Percentiles rank a stretch among this genome's conserved stretches.
Conservation (phyloP, 2,329 filamentous ascomycete species). For the Sporothrix euskadiensis region DNA sequence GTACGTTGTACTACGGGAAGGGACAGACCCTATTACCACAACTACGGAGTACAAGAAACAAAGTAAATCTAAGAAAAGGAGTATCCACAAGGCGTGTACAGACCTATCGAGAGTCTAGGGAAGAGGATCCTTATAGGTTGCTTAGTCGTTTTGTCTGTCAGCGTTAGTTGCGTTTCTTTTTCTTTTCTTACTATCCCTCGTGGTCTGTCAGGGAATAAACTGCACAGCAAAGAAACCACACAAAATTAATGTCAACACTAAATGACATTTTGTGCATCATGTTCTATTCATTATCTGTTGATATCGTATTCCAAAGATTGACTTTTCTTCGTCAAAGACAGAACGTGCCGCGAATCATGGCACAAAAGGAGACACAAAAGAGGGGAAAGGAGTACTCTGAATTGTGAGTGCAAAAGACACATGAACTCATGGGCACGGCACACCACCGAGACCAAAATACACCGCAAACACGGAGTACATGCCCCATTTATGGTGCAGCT, state of each 20-base stretch:
- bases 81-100: conserved; percentile 2
- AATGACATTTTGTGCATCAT: not conserved
- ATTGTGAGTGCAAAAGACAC: not conserved
- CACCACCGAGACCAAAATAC: not conserved
- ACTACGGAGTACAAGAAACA: too few relatives aligned
- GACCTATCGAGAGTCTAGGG: conserved; percentile 2
- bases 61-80: too few relatives aligned
- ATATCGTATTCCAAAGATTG: not conserved
- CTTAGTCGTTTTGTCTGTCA: not conserved
- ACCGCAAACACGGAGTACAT: not conserved
- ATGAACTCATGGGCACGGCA: not conserved
- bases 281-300: not conserved
- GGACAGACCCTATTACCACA: not conserved
- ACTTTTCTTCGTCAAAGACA: not conserved
- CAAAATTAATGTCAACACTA: not conserved
- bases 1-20: too few relatives aligned
- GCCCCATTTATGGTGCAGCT: not conserved
- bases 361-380: not conserved
- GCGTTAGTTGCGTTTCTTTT: too few relatives aligned
- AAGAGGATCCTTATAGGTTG: not conserved
- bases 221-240: not conserved
- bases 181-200: too few relatives aligned
- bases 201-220: not conserved
- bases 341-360: not conserved
- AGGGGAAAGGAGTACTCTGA: not conserved